phyloP scores from a whole-genome alignment of 2,329 filamentous ascomycete species.

The Biscogniauxia mediterranea region DNA sequence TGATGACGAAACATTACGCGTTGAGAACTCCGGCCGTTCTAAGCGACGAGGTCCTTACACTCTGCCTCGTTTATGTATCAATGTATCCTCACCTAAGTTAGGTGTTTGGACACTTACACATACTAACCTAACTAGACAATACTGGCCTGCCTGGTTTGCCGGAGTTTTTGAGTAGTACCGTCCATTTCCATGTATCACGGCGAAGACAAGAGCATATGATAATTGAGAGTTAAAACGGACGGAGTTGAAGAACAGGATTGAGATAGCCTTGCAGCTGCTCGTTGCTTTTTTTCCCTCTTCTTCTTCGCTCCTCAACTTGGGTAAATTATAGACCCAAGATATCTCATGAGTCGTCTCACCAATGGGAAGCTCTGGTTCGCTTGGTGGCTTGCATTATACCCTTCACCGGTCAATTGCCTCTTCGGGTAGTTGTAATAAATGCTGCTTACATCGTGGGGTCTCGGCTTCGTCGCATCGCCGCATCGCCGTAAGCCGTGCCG shows the following conservation, averaged over 20 bases:
- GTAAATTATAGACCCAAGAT: neutral
- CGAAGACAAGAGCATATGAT: neutral
- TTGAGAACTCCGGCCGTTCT: slow-evolving; percentile 8
- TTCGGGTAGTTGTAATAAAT: neutral
- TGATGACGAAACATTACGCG: slow-evolving; percentile 28
- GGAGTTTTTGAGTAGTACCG: slow-evolving; percentile 8
- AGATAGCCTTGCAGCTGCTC: slow-evolving; percentile 4
- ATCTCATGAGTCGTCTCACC: neutral
- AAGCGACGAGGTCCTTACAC: slow-evolving; percentile 8
- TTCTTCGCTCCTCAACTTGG: neutral
- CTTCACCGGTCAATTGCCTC: slow-evolving; percentile 3
- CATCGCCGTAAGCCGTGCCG: neutral
- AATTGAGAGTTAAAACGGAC: neutral
- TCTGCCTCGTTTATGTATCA: slow-evolving; percentile 14
- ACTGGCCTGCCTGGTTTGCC: neutral
- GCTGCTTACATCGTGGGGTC: slow-evolving; percentile 1
- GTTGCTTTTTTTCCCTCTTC: neutral
- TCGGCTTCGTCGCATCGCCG: neutral
- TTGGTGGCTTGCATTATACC: neutral
- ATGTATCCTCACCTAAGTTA: slow-evolving; percentile 2
- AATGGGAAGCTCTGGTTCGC: neutral
- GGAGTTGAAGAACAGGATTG: neutral
- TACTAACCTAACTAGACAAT: neutral
- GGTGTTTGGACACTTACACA: slow-evolving; percentile 1
- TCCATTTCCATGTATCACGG: neutral